Base-by-base conservation (phyloP, 345 rosid genomes). In the Eucalyptus pauciflora region DNA sequence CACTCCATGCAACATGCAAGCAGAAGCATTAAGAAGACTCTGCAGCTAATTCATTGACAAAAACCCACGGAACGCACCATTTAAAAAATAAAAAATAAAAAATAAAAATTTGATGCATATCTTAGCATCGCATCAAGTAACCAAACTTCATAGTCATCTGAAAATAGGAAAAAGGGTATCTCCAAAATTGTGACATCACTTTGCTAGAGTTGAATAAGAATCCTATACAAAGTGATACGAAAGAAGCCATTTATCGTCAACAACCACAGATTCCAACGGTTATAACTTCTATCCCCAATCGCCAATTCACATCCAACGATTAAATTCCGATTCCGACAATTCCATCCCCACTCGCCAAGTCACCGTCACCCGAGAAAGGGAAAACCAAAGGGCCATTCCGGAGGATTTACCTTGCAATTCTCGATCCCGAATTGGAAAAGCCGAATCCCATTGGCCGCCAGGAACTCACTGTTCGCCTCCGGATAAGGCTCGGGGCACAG, bases 341-440 rank as follows among this genome's bases (percentile, higher is more conserved):
- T 51, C n/a, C 24, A 37, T 52, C 48, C 31, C 49, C 46, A 24
- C 46, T 20, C 50, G 5, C 54, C 43, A 87, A 16, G 43, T 17
- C 27, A 27, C 25, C 18, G 60, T 37, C 22, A 27, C 15, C 54
- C 2, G 16, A 33, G 48, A 49, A 85, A 22, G 33, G 54, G 33
- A 22, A n/a, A 29, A 79, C 4, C 27, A 24, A 41, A 52, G 58
- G 48, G 48, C 27, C 83, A 13, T 12, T 54, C 22, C 14, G 31
- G 87, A 20, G 71, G n/a, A 52, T 33, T 33, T 89, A 96, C 97
- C 96, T 94, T 96, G 94, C 92, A 91, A 89, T 95, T 94, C 41
- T 95, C 98, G 51, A 96, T 96, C 58, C 97, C 96, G 87, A 96
- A 96, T 85, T 96, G 99, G 91, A 93, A 95, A n/a, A 95, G 95